Conservation (phyloP, 208 protist genomes). For the Hexamita inflata region DNA sequence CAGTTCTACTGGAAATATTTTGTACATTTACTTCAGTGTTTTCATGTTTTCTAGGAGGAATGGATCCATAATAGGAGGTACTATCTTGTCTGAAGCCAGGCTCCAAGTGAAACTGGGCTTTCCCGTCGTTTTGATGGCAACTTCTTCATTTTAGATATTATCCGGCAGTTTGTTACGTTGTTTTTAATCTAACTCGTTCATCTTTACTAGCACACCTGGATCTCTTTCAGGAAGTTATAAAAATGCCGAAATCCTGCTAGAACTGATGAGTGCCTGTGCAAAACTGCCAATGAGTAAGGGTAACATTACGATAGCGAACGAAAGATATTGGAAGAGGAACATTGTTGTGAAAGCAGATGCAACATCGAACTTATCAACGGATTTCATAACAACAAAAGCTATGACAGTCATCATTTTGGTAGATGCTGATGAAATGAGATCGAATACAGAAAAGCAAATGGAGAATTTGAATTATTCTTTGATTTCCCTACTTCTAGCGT, state of each 20-base stretch:
- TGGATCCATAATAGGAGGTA: not conserved
- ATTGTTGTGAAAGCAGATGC: conserved; percentile 7
- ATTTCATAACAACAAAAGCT: conserved; percentile 5
- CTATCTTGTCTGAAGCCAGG: not conserved
- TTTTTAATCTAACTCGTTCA: too few relatives aligned
- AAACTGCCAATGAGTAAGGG: not conserved
- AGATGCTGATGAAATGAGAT: not conserved
- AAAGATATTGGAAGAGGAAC: conserved; percentile 6
- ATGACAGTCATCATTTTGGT: not conserved
- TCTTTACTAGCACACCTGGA: not conserved
- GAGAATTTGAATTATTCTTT: not conserved
- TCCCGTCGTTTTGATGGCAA: not conserved
- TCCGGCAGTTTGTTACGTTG: too few relatives aligned
- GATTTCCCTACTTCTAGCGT: conserved; percentile 17
- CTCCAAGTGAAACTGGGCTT: not conserved
- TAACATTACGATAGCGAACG: not conserved
- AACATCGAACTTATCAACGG: not conserved
- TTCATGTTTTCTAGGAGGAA: not conserved
- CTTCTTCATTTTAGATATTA: not conserved
- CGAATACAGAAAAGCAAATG: not conserved
- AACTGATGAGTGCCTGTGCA: not conserved
- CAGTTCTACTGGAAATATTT: not conserved
- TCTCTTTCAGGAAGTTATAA: not conserved
- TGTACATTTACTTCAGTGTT: not conserved
- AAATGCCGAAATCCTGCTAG: conserved; percentile 14